Base-by-base conservation (phyloP, 2,329 filamentous ascomycete species). In the Penicillium sp. region DNA sequence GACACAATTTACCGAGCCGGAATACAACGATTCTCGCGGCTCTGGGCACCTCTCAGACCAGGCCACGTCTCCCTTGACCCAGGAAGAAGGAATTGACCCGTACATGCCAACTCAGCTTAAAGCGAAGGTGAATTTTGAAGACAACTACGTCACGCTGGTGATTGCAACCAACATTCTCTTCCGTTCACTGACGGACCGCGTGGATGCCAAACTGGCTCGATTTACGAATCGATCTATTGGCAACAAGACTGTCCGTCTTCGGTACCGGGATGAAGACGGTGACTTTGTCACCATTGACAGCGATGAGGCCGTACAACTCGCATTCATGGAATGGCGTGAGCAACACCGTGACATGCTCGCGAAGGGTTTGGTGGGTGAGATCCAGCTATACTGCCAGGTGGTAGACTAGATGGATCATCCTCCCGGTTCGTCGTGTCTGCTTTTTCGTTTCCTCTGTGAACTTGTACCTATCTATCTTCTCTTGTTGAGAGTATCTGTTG, bases 81-180 rank as follows among this genome's bases (percentile, higher is more conserved):
- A 64, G 39, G 65, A 66, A 29, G 58, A 59, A 1, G 68, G 65
- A 22, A 50, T 46, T 11, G 50, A 78, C 63, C 57, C 73, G 68
- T 73, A 59, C 46, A 76, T 77, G 63, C 77, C 67, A 63, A 89
- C 87, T 6, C 93, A 97, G 63, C 78, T 98, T 42, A 97, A 96
- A 71, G 90, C 96, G 41, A 95, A 94, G 66, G 89, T 98, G 47
- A 91, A 91, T 63, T 94, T 88, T 64, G 88, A 93, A 37, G 86
- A 86, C 38, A 93, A 90, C 63, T 94, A 94, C 58, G 86, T 96
- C 49, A 96, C 91, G 0, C 78, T 98, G n/a, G 91, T 98, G 9
- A 94, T 95, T 34, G 87, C 89, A 26, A 94, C 89, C 69, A 95
- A 94, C 65, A 97, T 97, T 60, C 86, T 88, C 32, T 97, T 94